Conservation (phyloP, 305 asterid species). For the Solanum aculeatissimum region DNA sequence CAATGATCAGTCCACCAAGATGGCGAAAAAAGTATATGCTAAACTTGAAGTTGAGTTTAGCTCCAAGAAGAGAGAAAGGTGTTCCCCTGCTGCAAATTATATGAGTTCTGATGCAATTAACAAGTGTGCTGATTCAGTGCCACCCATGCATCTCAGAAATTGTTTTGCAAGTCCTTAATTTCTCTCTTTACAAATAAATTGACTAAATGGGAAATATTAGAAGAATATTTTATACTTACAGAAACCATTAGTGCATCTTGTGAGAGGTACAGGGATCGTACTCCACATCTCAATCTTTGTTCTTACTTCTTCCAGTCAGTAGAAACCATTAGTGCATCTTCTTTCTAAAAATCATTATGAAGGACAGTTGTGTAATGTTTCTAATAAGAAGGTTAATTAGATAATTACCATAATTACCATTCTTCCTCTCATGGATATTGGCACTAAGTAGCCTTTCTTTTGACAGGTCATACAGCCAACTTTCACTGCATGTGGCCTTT, state of each 20-base stretch:
- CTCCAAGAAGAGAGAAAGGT: constrained; percentile 98
- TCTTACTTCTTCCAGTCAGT: not conserved
- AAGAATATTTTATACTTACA: not conserved
- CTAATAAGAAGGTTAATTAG: not conserved
- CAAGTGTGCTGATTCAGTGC: not conserved
- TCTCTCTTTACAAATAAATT: not conserved
- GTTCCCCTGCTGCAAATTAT: constrained; percentile 2
- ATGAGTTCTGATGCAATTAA: not conserved
- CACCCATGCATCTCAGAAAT: not conserved
- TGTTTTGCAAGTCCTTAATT: not conserved
- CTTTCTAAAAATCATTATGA: not conserved
- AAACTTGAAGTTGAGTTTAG: constrained; percentile 94
- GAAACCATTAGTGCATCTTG: not conserved
- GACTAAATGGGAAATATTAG: not conserved
- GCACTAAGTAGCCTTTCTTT: not conserved
- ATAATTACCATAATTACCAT: not conserved
- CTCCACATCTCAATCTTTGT: not conserved
- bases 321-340: not conserved
- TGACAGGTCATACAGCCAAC: not conserved
- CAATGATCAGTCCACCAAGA: constrained; percentile 94
- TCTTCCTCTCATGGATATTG: not conserved
- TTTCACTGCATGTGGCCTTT: not conserved
- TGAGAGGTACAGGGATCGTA: not conserved
- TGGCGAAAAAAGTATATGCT: constrained; percentile 93
- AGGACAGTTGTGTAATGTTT: not conserved